These are phyloP conservation scores for Linnemannia zychae DNA, from an alignment of 192 early-diverging fungal genomes.

Conservation along the genomic window DNA sequence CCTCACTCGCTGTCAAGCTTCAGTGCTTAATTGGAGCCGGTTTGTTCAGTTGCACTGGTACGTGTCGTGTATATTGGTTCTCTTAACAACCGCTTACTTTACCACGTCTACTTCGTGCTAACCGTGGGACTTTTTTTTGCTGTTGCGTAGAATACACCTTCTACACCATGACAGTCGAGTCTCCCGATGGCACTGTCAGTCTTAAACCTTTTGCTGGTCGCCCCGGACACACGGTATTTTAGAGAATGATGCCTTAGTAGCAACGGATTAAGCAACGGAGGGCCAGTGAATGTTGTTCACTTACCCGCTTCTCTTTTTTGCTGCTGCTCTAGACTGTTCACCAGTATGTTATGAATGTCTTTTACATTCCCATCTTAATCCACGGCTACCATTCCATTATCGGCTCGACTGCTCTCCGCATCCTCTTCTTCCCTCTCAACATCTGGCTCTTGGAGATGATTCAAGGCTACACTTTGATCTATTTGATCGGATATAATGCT, in stretches of 20 bases:
- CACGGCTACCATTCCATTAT: constrained; percentile 48
- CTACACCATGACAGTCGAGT: constrained; percentile 50
- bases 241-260: not conserved
- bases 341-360: constrained; percentile 54
- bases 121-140: not conserved
- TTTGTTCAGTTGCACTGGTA: constrained; percentile 51
- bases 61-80: not conserved
- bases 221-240: constrained; percentile 48
- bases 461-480: constrained; percentile 52
- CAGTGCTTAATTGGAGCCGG: constrained; percentile 49
- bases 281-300: no score
- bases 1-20: constrained; percentile 47
- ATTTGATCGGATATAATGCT: constrained; percentile 51
- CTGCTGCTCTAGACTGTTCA: constrained; percentile 30
- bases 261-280: not conserved
- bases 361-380: constrained; percentile 52
- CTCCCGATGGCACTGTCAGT: constrained; percentile 44
- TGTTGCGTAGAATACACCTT: constrained; percentile 34
- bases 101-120: not conserved
- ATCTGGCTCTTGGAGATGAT: constrained; percentile 53
- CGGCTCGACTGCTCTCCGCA: constrained; percentile 29
- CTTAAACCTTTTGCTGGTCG: constrained; percentile 49
- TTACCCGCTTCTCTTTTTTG: not conserved
- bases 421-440: constrained; percentile 48
- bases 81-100: no score